Percentiles rank a stretch among this genome's conserved stretches.
These are phyloP conservation scores for Monosporascus sp. DNA, from an alignment of 2,329 filamentous ascomycete genomes.

Conservation along the genomic window DNA sequence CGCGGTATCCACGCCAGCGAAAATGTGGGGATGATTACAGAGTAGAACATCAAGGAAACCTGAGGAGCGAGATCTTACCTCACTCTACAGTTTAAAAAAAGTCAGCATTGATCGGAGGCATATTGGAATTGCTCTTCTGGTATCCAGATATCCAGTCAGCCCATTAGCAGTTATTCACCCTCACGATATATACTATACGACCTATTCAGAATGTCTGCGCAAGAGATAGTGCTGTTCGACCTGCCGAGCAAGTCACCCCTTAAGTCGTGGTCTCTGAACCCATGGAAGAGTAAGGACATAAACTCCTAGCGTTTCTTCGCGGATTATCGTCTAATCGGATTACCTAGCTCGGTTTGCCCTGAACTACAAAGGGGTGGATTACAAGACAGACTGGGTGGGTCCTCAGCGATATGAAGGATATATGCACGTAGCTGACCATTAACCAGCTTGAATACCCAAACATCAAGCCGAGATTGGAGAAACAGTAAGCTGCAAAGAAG, in stretches of 20 bases:
- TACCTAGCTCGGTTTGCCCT: constrained; percentile 54
- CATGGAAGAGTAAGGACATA: constrained; percentile 58
- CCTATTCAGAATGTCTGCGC: constrained; percentile 11
- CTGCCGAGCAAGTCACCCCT: constrained; percentile 48
- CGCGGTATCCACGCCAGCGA: background rate
- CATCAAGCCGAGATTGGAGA: constrained; percentile 49
- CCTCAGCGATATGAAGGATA: background rate
- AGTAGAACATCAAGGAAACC: no score
- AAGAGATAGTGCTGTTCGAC: constrained; percentile 53
- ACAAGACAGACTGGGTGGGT: constrained; percentile 59
- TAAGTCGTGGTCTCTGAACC: constrained; percentile 59
- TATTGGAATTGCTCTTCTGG: no score
- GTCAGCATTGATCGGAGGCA: no score
- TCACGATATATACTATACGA: background rate
- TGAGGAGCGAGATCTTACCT: no score
- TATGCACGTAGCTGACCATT: background rate
- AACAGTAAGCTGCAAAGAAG: constrained; percentile 38
- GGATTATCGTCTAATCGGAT: constrained; percentile 7
- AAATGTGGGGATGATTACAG: background rate
- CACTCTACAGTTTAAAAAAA: no score
- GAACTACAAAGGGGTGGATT: constrained; percentile 64
- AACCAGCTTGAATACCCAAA: constrained; percentile 58
- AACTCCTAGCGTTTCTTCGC: background rate
- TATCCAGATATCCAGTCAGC: no score
- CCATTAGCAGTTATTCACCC: no score